Evolutionary conservation across 257 asterid genomes (phyloP).

Genomic region (Lycium barbarum): DNA sequence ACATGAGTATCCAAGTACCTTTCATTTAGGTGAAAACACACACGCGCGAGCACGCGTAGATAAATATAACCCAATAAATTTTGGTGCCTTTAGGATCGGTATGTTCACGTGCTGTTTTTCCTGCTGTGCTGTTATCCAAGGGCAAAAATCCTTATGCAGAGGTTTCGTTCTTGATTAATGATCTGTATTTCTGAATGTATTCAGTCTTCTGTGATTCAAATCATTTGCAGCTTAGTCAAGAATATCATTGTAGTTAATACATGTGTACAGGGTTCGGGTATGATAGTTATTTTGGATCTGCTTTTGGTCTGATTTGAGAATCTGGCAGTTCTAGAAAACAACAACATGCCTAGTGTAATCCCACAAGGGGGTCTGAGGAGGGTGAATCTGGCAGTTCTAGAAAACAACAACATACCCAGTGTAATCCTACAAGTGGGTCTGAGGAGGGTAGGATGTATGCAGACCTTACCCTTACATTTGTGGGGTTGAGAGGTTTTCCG

Average conservation of each 20-base stretch:
- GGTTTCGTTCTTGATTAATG: not conserved
- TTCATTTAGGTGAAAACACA: constrained; percentile 12
- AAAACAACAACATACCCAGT: no score
- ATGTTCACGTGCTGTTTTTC: not conserved
- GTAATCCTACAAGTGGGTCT: no score
- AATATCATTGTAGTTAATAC: not conserved
- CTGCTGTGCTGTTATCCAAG: not conserved
- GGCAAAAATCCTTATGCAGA: not conserved
- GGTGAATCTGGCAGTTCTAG: not conserved
- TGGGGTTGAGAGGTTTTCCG: no score
- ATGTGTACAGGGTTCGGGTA: not conserved
- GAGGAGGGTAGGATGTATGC: no score
- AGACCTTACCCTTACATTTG: no score
- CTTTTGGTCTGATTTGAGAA: not conserved
- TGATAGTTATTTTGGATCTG: constrained; percentile 1
- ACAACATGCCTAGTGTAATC: no score
- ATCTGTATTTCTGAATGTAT: not conserved
- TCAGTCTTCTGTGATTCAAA: not conserved
- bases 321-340: not conserved
- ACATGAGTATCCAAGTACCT: not conserved
- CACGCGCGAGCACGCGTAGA: not conserved
- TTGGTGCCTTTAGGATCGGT: not conserved
- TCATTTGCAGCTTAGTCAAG: not conserved
- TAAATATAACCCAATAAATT: not conserved
- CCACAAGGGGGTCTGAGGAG: no score